Evolutionary conservation across 1,284 basidiomycete genomes (phyloP).

Genomic region (Cutaneotrichosporon cyanovorans): DNA sequence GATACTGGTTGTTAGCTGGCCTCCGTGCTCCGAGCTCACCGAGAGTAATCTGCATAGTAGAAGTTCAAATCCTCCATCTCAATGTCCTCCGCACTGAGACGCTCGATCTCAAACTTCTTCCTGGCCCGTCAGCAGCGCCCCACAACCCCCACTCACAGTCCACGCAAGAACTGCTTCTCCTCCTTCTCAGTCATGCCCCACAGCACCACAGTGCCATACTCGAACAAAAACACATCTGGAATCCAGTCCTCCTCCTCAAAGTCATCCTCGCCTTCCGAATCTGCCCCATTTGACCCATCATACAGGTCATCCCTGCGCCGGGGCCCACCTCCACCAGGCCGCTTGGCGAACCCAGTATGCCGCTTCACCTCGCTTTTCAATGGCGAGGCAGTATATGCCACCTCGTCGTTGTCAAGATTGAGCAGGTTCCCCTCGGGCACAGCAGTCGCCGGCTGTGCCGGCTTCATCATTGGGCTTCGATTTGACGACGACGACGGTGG

Average conservation of each 20-base stretch:
- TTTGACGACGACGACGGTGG: slow-evolving; percentile 21
- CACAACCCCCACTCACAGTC: slow-evolving; percentile 56
- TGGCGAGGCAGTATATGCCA: no score
- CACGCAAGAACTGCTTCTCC: slow-evolving; percentile 78
- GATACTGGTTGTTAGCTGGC: slow-evolving; percentile 54
- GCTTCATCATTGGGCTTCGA: slow-evolving; percentile 6
- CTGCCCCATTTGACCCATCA: slow-evolving; percentile 10
- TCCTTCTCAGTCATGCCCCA: slow-evolving; percentile 95
- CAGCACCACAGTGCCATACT: slow-evolving; percentile 82
- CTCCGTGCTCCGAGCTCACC: slow-evolving; percentile 49
- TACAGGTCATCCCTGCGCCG: slow-evolving; percentile 52
- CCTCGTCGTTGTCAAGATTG: slow-evolving; percentile 27
- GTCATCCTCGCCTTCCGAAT: slow-evolving; percentile 43
- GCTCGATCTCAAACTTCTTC: slow-evolving; percentile 87
- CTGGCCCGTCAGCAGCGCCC: slow-evolving; percentile 46
- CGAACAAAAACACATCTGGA: slow-evolving; percentile 84
- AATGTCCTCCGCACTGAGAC: slow-evolving; percentile 69
- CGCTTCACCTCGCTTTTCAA: slow-evolving; percentile 21
- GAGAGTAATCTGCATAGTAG: slow-evolving; percentile 93
- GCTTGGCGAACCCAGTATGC: slow-evolving; percentile 37
- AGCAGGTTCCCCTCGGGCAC: slow-evolving; percentile 41
- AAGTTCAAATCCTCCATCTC: slow-evolving; percentile 97
- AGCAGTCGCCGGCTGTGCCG: neutral
- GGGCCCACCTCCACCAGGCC: slow-evolving; percentile 49
- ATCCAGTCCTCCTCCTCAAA: slow-evolving; percentile 55